phyloP scores from a whole-genome alignment of 2,329 filamentous ascomycete species.

The Monosporascus ibericus region DNA sequence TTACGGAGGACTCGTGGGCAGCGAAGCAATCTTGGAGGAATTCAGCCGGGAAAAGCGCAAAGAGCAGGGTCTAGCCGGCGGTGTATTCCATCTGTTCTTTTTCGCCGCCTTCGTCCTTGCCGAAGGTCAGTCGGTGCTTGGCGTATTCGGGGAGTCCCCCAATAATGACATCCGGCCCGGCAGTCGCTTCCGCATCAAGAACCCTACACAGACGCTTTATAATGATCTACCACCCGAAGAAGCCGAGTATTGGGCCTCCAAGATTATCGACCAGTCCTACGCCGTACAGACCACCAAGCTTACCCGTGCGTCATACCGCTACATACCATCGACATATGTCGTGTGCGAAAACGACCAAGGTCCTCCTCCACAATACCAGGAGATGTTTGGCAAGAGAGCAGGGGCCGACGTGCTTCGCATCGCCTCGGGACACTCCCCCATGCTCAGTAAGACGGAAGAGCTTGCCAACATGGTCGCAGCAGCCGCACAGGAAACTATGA shows the following conservation, averaged over 20 bases:
- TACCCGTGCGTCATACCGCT: neutral
- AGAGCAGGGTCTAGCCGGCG: slow-evolving; percentile 5
- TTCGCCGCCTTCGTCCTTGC: slow-evolving; percentile 14
- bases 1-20: slow-evolving; percentile 18
- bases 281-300: neutral
- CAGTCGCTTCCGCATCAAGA: neutral
- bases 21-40: slow-evolving; percentile 11
- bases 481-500: neutral
- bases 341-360: neutral
- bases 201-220: neutral
- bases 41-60: slow-evolving; percentile 9
- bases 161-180: neutral
- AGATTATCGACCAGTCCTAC: neutral
- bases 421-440: neutral
- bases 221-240: neutral
- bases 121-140: slow-evolving; percentile 12
- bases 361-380: neutral
- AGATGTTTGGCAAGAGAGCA: neutral
- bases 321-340: neutral
- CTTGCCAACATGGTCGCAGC: neutral
- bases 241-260: neutral
- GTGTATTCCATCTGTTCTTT: slow-evolving; percentile 13
- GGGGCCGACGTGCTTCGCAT: neutral
- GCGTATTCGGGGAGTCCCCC: neutral
- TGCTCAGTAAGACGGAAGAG: neutral